phyloP scores from a whole-genome alignment of 1,139 yeast genomes.

The Yamadazyma spencermartinsiae region DNA sequence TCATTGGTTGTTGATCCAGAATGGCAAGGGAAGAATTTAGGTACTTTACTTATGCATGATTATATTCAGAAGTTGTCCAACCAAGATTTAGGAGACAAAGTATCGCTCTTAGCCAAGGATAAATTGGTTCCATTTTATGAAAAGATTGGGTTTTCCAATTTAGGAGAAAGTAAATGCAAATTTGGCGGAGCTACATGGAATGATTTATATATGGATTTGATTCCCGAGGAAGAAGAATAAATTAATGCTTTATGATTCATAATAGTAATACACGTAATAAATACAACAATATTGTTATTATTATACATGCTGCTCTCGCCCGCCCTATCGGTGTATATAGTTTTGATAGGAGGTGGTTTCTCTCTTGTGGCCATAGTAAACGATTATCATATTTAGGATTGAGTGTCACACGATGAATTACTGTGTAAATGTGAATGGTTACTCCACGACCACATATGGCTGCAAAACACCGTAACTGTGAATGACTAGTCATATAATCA shows the following conservation, averaged over 20 bases:
- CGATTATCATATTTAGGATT: too few species aligned
- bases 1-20: slow-evolving; percentile 76
- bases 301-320: too few species aligned
- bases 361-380: too few species aligned
- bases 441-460: too few species aligned
- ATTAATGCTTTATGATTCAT: neutral
- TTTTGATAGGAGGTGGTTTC: too few species aligned
- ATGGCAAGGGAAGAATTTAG: slow-evolving; percentile 80
- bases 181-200: slow-evolving; percentile 67
- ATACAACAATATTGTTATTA: too few species aligned
- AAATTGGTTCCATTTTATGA: slow-evolving; percentile 73
- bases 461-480: too few species aligned
- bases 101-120: slow-evolving; percentile 73
- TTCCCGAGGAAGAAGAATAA: slow-evolving; percentile 54
- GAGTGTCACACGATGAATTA: too few species aligned
- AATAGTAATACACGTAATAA: neutral
- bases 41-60: slow-evolving; percentile 80
- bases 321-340: too few species aligned
- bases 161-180: slow-evolving; percentile 60
- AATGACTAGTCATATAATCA: too few species aligned
- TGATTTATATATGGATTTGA: slow-evolving; percentile 62
- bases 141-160: slow-evolving; percentile 70
- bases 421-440: too few species aligned
- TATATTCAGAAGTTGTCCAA: slow-evolving; percentile 87
- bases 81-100: slow-evolving; percentile 80